Percentiles rank a stretch among this genome's conserved stretches.
phyloP scores from a whole-genome alignment of 805 yeast genomes.

The Sugiyamaella valdiviana region DNA sequence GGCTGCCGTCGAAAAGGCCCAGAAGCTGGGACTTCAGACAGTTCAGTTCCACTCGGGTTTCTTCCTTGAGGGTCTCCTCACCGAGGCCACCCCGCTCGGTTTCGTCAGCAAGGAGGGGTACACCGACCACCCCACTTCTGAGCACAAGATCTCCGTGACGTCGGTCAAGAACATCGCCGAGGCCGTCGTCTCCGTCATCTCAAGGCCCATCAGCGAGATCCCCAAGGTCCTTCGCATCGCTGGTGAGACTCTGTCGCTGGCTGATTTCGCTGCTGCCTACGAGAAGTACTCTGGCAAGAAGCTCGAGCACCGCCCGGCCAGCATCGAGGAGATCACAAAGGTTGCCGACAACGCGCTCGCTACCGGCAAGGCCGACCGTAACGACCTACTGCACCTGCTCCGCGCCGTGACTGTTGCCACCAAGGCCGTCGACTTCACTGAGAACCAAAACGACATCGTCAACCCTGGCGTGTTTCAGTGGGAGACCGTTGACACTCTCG shows the following conservation, averaged over 20 bases:
- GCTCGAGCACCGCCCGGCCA: conserved; percentile 12
- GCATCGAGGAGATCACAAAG: conserved; percentile 8
- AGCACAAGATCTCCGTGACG: conserved; percentile 12
- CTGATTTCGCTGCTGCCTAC: conserved; percentile 16
- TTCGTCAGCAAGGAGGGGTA: not conserved
- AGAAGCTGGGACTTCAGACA: conserved; percentile 22
- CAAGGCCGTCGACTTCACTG: not conserved
- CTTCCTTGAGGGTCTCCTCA: conserved; percentile 16
- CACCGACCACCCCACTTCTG: not conserved
- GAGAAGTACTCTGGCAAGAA: conserved; percentile 21
- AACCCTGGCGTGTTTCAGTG: conserved; percentile 25
- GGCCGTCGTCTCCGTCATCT: conserved; percentile 22
- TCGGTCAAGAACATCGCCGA: conserved; percentile 24
- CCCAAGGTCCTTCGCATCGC: conserved; percentile 20
- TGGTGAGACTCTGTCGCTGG: conserved; percentile 16
- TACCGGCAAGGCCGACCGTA: conserved; percentile 1
- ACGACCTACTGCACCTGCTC: conserved; percentile 3
- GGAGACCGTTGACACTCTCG: conserved; percentile 13
- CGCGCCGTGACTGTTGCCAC: conserved; percentile 4
- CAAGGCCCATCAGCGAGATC: conserved; percentile 18
- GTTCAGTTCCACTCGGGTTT: conserved; percentile 22
- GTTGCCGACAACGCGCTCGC: conserved; percentile 5
- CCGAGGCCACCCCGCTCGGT: conserved; percentile 3
- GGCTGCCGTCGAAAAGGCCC: conserved; percentile 16
- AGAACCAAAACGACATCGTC: conserved; percentile 21